Evolutionary conservation across 805 yeast species (phyloP).

Genomic region (Nakazawaea sp.): DNA sequence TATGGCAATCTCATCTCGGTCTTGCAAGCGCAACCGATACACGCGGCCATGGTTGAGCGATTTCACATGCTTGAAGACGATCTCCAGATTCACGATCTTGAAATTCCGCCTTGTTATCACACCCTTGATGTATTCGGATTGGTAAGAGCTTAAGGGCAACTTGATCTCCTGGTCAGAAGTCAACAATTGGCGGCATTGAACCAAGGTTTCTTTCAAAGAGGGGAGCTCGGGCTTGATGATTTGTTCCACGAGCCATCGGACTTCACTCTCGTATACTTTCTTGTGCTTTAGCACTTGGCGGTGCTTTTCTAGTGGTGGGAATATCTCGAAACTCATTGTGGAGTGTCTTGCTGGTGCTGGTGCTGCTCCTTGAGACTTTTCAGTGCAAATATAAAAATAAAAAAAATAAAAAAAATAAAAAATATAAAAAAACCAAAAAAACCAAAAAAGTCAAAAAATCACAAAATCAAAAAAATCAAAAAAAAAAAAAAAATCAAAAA

Average conservation of each 20-base stretch:
- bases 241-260: conserved; percentile 39
- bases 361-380: no score
- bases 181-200: conserved; percentile 31
- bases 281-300: background rate
- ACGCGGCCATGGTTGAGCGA: conserved; percentile 33
- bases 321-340: conserved; percentile 7
- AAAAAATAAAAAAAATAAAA: no score
- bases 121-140: conserved; percentile 55
- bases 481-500: no score
- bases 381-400: no score
- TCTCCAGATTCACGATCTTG: conserved; percentile 40
- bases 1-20: conserved; percentile 34
- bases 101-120: conserved; percentile 49
- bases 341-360: no score
- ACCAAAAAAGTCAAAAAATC: no score
- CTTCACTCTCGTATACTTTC: conserved; percentile 20
- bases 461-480: no score
- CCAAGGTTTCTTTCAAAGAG: conserved; percentile 34
- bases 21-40: conserved; percentile 28
- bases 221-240: conserved; percentile 43
- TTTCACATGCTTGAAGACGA: conserved; percentile 28
- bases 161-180: conserved; percentile 36
- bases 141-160: conserved; percentile 49
- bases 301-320: conserved; percentile 1
- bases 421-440: no score